A percentile compares a stretch with the other conserved stretches of the same genome.
These are phyloP conservation scores for Bretschneidera sinensis DNA, from an alignment of 345 rosid species.

Conservation along the genomic window DNA sequence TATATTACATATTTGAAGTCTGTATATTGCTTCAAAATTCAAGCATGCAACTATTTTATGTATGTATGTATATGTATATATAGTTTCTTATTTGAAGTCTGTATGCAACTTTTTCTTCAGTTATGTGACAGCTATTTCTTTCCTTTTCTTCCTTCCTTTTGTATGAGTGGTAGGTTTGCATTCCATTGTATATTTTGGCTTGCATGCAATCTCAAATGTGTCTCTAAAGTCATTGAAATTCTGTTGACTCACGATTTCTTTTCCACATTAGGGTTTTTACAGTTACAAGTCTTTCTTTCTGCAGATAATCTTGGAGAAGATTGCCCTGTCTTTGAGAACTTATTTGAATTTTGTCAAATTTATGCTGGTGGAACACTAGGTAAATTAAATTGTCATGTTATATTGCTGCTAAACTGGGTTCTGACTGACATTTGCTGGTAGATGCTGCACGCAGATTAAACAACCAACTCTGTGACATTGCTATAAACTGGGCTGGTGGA, in stretches of 20 bases:
- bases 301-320: slow-evolving; percentile 95
- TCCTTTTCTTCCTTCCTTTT: background rate
- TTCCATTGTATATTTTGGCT: background rate
- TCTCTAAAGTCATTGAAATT: background rate
- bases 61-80: too few relatives aligned
- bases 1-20: too few relatives aligned
- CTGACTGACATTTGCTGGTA: slow-evolving; percentile 20
- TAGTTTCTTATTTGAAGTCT: too few relatives aligned
- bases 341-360: slow-evolving; percentile 96
- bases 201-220: too few relatives aligned
- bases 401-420: background rate
- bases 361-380: slow-evolving; percentile 99
- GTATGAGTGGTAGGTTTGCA: background rate
- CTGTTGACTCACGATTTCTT: background rate
- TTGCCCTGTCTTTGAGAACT: slow-evolving; percentile 93
- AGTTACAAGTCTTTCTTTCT: background rate
- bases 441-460: slow-evolving; percentile 95
- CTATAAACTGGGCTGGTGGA: slow-evolving; percentile 99
- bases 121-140: too few relatives aligned
- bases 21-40: too few relatives aligned
- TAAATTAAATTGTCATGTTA: slow-evolving; percentile 18
- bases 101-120: too few relatives aligned
- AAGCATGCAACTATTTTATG: too few relatives aligned
- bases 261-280: background rate
- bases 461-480: slow-evolving; percentile 89